Percentiles rank a stretch among this genome's conserved stretches.
These are phyloP conservation scores for Paracorniculantispora psalliotae DNA, from an alignment of 2,329 filamentous ascomycete genomes.

Conservation along the genomic window DNA sequence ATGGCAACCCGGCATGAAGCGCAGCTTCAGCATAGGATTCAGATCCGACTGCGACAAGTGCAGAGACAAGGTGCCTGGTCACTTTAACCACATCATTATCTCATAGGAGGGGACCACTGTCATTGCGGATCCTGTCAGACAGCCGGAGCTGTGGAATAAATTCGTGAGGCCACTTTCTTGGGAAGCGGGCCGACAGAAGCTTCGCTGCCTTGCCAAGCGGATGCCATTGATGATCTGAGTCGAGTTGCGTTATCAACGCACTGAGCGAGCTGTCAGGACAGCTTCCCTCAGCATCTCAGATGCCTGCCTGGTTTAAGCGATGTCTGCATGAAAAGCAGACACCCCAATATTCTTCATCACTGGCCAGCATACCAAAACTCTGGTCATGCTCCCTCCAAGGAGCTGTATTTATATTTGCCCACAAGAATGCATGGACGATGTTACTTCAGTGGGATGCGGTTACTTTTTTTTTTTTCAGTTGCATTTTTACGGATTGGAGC, in stretches of 20 bases:
- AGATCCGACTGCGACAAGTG: constrained; percentile 76
- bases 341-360: background rate
- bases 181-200: constrained; percentile 15
- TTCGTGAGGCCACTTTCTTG: constrained; percentile 23
- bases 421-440: background rate
- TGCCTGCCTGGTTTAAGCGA: background rate
- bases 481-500: constrained; percentile 12
- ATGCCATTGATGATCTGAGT: background rate
- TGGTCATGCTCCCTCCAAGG: background rate
- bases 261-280: background rate
- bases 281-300: background rate
- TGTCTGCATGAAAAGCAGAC: background rate
- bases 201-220: constrained; percentile 8
- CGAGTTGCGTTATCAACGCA: too few relatives aligned
- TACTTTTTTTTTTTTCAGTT: background rate
- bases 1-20: constrained; percentile 59
- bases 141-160: constrained; percentile 19
- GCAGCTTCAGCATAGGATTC: constrained; percentile 73
- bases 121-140: constrained; percentile 22
- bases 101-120: constrained; percentile 40
- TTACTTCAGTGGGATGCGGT: background rate
- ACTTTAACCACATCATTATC: constrained; percentile 75
- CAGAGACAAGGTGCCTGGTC: constrained; percentile 66
- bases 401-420: constrained; percentile 7
- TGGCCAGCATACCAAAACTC: background rate